Conservation (phyloP, 2,329 filamentous ascomycete species). For the Talaromyces sp. region DNA sequence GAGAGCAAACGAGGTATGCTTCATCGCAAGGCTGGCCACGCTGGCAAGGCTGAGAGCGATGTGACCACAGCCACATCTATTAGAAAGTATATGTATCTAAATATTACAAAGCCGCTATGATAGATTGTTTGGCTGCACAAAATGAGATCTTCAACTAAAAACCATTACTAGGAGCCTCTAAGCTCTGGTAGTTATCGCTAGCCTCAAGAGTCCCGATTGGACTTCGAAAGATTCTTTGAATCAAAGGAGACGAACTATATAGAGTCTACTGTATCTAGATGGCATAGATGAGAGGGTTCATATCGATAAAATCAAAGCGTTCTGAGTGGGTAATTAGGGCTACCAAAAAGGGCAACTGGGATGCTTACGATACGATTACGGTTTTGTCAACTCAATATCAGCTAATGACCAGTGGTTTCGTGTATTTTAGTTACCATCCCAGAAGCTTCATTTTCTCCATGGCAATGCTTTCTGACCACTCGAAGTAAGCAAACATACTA, state of each 20-base stretch:
- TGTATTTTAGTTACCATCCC: slow-evolving; percentile 4
- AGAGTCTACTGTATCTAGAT: not conserved
- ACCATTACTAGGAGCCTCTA: not conserved
- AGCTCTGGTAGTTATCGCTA: too few relatives aligned
- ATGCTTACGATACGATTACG: not conserved
- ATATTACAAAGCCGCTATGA: not conserved
- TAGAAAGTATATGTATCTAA: not conserved
- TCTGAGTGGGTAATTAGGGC: not conserved
- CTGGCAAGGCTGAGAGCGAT: not conserved
- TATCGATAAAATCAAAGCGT: too few relatives aligned
- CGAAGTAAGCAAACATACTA: not conserved
- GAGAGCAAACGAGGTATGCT: not conserved
- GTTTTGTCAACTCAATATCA: not conserved
- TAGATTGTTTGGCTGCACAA: not conserved
- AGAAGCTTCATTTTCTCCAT: not conserved
- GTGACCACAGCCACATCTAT: not conserved
- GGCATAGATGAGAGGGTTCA: too few relatives aligned
- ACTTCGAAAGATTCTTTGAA: not conserved
- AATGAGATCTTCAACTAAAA: too few relatives aligned
- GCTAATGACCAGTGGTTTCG: not conserved
- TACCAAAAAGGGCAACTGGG: not conserved
- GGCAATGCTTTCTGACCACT: not conserved
- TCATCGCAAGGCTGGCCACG: not conserved
- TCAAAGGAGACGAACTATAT: not conserved
- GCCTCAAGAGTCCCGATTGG: not conserved